Evolutionary conservation across 305 asterid genomes (phyloP).

Genomic region (Solanum hybrid): DNA sequence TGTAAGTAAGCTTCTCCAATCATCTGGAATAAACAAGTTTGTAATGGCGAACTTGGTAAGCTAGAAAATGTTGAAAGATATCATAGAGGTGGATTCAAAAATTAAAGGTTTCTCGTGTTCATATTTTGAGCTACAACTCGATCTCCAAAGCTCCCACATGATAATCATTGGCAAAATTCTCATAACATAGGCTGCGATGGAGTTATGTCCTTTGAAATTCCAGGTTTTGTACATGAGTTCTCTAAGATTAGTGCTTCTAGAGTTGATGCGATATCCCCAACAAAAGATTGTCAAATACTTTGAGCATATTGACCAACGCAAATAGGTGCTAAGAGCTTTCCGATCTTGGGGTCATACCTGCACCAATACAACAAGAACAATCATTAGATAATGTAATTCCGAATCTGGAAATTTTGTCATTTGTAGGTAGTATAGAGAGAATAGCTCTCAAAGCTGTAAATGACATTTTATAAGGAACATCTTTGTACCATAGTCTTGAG

Average conservation of each 20-base stretch:
- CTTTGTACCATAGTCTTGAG: not conserved
- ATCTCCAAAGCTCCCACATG: not conserved
- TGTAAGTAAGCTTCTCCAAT: too few relatives aligned
- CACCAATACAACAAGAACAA: too few relatives aligned
- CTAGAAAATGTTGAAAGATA: not conserved
- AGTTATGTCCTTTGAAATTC: not conserved
- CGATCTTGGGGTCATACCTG: not conserved
- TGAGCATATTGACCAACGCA: not conserved
- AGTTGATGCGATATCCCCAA: not conserved
- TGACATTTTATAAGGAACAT: not conserved
- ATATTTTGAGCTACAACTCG: not conserved
- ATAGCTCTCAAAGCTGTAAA: not conserved
- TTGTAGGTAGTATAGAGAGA: not conserved
- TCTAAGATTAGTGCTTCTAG: not conserved
- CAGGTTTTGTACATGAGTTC: not conserved
- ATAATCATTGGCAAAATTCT: not conserved
- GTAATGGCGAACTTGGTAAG: not conserved
- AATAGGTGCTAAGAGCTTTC: not conserved
- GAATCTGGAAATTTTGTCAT: not conserved
- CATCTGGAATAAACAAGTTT: not conserved
- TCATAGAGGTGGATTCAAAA: not conserved
- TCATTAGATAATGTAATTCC: not conserved
- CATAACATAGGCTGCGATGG: not conserved
- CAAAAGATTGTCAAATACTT: not conserved
- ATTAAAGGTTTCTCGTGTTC: not conserved